These are phyloP conservation scores for Austroboletus novae-zelandiae DNA, from an alignment of 1,284 basidiomycete species.

Conservation along the genomic window DNA sequence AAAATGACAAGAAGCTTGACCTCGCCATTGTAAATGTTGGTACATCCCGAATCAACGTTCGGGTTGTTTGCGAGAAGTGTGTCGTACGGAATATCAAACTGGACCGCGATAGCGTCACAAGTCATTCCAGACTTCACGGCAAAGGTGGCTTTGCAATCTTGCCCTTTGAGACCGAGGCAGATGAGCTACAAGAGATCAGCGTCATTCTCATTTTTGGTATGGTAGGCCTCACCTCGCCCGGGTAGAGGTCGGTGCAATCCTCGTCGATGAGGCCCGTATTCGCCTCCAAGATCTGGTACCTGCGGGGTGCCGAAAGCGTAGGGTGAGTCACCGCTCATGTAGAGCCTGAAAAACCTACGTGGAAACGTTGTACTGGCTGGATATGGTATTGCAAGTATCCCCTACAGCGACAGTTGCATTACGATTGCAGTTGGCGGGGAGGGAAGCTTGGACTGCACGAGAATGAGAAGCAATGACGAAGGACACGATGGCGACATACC, in stretches of 20 bases:
- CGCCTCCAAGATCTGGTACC: conserved; percentile 42
- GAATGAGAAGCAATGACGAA: neutral
- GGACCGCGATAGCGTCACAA: neutral
- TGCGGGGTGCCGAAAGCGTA: conserved; percentile 3
- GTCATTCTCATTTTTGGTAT: neutral
- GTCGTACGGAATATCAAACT: neutral
- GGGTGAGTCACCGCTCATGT: neutral
- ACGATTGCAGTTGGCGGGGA: conserved; percentile 37
- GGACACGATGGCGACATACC: conserved; percentile 10
- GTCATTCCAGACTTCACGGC: too few relatives aligned
- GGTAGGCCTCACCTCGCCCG: conserved; percentile 25
- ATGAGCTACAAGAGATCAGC: conserved; percentile 23
- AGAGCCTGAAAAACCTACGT: conserved; percentile 31
- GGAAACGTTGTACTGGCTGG: conserved; percentile 42
- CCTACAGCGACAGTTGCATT: conserved; percentile 37
- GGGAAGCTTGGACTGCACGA: conserved; percentile 11
- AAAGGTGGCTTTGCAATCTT: neutral
- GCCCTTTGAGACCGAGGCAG: conserved; percentile 26
- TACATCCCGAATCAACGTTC: neutral
- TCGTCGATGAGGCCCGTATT: conserved; percentile 36
- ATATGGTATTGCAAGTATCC: conserved; percentile 37
- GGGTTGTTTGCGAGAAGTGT: neutral
- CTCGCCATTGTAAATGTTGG: neutral
- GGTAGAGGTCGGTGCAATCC: conserved; percentile 36
- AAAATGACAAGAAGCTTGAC: neutral